Base-by-base conservation (phyloP, 768 basidiomycete species). In the Mycena venus region DNA sequence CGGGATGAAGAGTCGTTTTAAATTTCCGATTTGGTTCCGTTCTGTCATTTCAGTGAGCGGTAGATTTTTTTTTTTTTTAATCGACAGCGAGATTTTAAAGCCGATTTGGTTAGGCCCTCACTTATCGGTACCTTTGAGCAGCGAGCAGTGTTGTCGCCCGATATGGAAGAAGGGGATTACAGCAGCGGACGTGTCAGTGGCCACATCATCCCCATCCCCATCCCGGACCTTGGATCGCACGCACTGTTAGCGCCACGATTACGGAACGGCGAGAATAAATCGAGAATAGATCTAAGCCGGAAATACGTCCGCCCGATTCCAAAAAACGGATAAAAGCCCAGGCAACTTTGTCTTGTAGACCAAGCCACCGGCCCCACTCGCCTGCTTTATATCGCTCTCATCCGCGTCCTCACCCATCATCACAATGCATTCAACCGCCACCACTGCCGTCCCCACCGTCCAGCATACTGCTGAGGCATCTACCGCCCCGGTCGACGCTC, bases 401-500 rank as follows among this genome's bases (percentile, higher is more conserved):
- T 21, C 10, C 19, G n/a, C 15, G 8, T 19, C 17, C 53, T 29
- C 38, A 17, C 25, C 49, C 34, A 47, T 12, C 17, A 5, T 25
- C n/a, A 23, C 47, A 25, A 70, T 70, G 68, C 44, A 61, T 27
- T n/a, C 68, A 23, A 60, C 56, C 44, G 61, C 34, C 42, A 44
- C 31, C 34, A 51, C 44, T n/a, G n/a, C n/a, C 29, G 15, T 32
- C 9, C 47, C 44, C 44, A 21, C 44, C 47, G 44, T 40, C 29
- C 40, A 61, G 53, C 51, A 2, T 25, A 31, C 81, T 14, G 44
- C 78, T 68, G 76, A 77, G 60, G 59, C 78, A 29, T 65, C 79
- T 58, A 63, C 78, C 42, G 19, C 82, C 25, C 74, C 79, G 34
- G 80, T n/a, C 80, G 74, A 78, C 77, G 78, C 60, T 75, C 74